phyloP scores from a whole-genome alignment of 176 grass and related monocot genomes.

The Urochloa ruziziensis region DNA sequence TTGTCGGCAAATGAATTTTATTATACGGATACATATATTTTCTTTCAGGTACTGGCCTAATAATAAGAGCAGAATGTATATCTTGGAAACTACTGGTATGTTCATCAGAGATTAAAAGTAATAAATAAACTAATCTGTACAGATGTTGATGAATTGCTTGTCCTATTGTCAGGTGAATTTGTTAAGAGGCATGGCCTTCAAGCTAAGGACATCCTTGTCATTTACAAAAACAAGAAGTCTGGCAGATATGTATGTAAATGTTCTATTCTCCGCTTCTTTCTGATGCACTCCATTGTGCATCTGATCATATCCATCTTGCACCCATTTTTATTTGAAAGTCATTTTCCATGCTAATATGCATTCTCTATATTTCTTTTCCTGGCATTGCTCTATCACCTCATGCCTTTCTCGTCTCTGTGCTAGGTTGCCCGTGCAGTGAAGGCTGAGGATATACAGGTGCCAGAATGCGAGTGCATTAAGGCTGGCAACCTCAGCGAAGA shows the following conservation, averaged over 20 bases:
- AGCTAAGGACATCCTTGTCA: constrained; percentile 50
- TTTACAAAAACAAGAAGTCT: constrained; percentile 52
- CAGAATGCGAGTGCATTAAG: constrained; percentile 28
- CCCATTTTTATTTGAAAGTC: neutral
- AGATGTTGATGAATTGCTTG: neutral
- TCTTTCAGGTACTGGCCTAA: constrained; percentile 87
- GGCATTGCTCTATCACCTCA: neutral
- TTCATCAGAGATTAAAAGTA: neutral
- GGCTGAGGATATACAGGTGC: neutral
- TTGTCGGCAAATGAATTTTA: neutral
- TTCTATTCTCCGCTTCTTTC: neutral
- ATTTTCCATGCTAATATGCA: neutral
- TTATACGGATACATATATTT: constrained; percentile 13
- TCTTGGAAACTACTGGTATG: constrained; percentile 72
- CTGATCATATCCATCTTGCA: neutral
- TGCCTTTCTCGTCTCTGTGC: neutral
- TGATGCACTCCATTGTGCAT: neutral
- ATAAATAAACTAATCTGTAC: neutral
- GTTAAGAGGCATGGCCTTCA: constrained; percentile 58
- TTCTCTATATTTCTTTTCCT: neutral
- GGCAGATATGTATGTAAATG: constrained; percentile 50
- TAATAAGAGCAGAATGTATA: constrained; percentile 87
- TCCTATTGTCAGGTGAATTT: constrained; percentile 58
- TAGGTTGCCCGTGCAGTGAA: constrained; percentile 50
- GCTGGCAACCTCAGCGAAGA: constrained; percentile 12